Conservation (phyloP, 208 protist species). For the Strigomonas galati region DNA sequence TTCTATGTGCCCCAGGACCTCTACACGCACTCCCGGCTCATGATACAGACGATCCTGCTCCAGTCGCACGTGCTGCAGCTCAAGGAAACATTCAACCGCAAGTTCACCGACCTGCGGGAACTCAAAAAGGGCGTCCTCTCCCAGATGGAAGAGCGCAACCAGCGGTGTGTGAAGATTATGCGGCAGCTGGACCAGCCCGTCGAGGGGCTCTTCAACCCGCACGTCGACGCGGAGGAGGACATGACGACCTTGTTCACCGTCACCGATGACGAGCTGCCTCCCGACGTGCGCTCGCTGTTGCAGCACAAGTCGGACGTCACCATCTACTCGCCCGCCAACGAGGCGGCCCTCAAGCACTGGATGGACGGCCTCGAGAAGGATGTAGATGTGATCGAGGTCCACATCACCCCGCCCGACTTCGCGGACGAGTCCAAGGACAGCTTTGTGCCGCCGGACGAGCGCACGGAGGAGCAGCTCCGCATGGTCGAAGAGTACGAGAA, state of each 20-base stretch:
- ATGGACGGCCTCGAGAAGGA: conserved; percentile 92
- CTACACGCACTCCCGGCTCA: conserved; percentile 58
- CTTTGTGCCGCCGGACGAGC: conserved; percentile 76
- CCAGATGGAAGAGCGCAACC: conserved; percentile 74
- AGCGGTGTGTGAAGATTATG: conserved; percentile 68
- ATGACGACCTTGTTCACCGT: conserved; percentile 65
- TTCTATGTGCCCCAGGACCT: conserved; percentile 24
- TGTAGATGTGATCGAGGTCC: conserved; percentile 52
- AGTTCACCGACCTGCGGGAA: conserved; percentile 51
- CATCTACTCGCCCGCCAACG: conserved; percentile 47
- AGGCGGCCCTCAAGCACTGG: conserved; percentile 81
- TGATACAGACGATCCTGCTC: conserved; percentile 70
- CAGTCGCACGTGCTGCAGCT: conserved; percentile 37
- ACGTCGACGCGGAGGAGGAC: conserved; percentile 63
- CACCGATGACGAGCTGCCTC: conserved; percentile 69
- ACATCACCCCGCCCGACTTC: conserved; percentile 67
- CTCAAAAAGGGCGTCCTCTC: conserved; percentile 46
- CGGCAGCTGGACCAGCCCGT: conserved; percentile 62
- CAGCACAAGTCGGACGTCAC: conserved; percentile 17
- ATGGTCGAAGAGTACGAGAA: conserved; percentile 77
- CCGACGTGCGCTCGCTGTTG: conserved; percentile 49
- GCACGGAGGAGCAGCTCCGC: conserved; percentile 78
- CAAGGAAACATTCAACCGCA: conserved; percentile 66
- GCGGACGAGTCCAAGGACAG: conserved; percentile 62
- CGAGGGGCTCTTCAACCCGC: conserved; percentile 34